Conservation (phyloP, 345 rosid species). For the Lumnitzera racemosa region DNA sequence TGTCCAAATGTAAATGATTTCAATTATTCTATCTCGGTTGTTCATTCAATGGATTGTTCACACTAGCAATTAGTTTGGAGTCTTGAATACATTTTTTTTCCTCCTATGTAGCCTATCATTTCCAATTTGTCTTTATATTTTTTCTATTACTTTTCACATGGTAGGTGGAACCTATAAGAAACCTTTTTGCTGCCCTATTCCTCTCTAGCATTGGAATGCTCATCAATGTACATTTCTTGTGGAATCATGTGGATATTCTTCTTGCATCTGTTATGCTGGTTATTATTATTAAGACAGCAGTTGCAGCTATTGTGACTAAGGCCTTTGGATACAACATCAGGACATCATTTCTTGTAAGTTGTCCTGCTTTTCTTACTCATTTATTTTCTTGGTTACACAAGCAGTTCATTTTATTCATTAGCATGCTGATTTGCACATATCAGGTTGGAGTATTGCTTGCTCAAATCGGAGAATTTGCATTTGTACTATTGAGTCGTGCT, state of each 20-base stretch:
- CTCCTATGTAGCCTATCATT: too few species aligned
- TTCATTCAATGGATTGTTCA: too few species aligned
- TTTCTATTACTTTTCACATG: constrained; percentile 9
- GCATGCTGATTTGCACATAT: constrained; percentile 3
- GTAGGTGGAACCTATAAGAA: constrained; percentile 98
- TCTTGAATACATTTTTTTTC: too few species aligned
- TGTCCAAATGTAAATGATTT: too few species aligned
- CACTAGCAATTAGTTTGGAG: too few species aligned
- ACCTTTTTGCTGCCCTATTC: constrained; percentile 92
- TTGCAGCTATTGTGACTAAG: constrained; percentile 58
- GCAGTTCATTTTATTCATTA: not conserved
- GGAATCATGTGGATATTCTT: constrained; percentile 98
- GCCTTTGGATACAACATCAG: constrained; percentile 74
- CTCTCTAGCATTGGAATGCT: constrained; percentile 99
- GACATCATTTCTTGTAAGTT: constrained; percentile 86
- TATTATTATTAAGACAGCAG: constrained; percentile 77
- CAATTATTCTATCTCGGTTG: too few species aligned
- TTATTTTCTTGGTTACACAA: not conserved
- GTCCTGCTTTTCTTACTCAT: constrained; percentile 7
- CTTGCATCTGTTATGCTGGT: constrained; percentile 93
- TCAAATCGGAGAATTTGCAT: constrained; percentile 98
- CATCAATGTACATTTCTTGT: constrained; percentile 89
- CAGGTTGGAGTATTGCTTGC: constrained; percentile 92
- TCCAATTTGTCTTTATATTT: too few species aligned
- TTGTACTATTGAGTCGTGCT: constrained; percentile 90